Percentiles rank a stretch among this genome's conserved stretches.
These are phyloP conservation scores for Tremella yokohamensis DNA, from an alignment of 768 basidiomycete species.

Conservation along the genomic window DNA sequence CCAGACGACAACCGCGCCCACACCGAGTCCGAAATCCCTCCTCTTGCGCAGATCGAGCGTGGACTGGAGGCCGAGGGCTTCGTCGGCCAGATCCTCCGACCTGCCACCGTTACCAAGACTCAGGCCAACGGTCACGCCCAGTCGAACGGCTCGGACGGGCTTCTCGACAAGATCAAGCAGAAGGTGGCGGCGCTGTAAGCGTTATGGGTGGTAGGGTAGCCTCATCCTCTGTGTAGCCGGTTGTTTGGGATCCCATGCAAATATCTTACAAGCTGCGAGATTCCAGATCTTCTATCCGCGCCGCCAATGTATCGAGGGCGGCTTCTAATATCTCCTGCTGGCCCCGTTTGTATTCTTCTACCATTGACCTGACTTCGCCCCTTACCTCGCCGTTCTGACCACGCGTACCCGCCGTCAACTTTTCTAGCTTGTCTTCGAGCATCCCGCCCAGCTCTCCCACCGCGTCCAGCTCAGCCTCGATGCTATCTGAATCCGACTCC, in stretches of 20 bases:
- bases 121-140: conserved; percentile 5
- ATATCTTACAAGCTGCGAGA: too few relatives aligned
- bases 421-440: conserved; percentile 53
- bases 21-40: not conserved
- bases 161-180: conserved; percentile 11
- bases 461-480: conserved; percentile 66
- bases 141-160: conserved; percentile 10
- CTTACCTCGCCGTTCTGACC: conserved; percentile 50
- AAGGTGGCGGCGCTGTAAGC: conserved; percentile 40
- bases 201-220: not conserved
- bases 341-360: conserved; percentile 43
- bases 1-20: conserved; percentile 9
- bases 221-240: not conserved
- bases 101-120: too few relatives aligned
- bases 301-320: conserved; percentile 30
- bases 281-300: conserved; percentile 39
- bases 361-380: conserved; percentile 63
- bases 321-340: conserved; percentile 39
- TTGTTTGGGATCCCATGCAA: not conserved
- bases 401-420: conserved; percentile 13
- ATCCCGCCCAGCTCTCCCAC: conserved; percentile 66
- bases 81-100: conserved; percentile 8
- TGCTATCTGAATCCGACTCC: conserved; percentile 32
- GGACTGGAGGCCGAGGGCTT: conserved; percentile 24
- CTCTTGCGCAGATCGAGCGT: conserved; percentile 17